Percentiles rank a stretch among this genome's conserved stretches.
Conservation (phyloP, 192 early-diverging fungal species). For the Rhizoclosmatium sp. region DNA sequence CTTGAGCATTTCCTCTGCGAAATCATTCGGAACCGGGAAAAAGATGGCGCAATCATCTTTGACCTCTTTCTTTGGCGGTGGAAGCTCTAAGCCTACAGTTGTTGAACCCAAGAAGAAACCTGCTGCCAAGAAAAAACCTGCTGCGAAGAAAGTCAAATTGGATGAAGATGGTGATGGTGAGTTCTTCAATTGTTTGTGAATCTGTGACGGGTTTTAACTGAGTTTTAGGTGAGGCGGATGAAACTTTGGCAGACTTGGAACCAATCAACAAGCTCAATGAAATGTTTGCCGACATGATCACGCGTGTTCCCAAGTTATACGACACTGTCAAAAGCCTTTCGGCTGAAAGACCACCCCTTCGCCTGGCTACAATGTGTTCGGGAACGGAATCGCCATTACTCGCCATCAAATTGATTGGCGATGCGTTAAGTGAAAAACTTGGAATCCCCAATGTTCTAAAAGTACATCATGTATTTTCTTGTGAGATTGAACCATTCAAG, state of each 20-base stretch:
- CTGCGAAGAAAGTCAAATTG: constrained; percentile 21
- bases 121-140: background rate
- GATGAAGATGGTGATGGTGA: constrained; percentile 34
- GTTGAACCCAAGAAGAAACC: constrained; percentile 7
- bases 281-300: constrained; percentile 53
- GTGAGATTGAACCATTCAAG: constrained; percentile 62
- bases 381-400: constrained; percentile 58
- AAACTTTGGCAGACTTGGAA: constrained; percentile 29
- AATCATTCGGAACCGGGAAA: background rate
- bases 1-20: background rate
- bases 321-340: constrained; percentile 36
- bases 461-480: constrained; percentile 56
- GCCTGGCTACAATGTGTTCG: constrained; percentile 60
- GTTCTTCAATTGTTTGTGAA: background rate
- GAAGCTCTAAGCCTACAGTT: background rate
- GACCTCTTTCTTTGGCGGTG: constrained; percentile 27
- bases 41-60: constrained; percentile 17
- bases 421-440: constrained; percentile 36
- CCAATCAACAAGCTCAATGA: constrained; percentile 49
- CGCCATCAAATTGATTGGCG: constrained; percentile 45
- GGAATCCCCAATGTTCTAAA: constrained; percentile 30
- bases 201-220: too few relatives aligned
- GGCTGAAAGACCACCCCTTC: constrained; percentile 40
- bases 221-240: background rate
- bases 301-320: constrained; percentile 25